These are phyloP conservation scores for Plasmopara viticola DNA, from an alignment of 352 stramenopile species.

Conservation along the genomic window DNA sequence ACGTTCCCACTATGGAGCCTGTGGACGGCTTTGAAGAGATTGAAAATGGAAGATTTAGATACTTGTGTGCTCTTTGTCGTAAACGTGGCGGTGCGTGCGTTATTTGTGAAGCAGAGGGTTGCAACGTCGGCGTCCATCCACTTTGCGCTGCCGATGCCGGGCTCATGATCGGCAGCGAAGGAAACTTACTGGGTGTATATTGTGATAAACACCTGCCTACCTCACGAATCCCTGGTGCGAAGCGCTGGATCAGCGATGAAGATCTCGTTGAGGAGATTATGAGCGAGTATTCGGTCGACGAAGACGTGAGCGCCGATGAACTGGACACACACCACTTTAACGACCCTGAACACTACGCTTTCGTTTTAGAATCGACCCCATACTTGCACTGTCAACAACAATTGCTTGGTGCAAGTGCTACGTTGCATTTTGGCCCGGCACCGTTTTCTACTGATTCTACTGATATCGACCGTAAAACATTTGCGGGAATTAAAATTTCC, in stretches of 20 bases:
- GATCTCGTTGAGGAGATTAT: conserved; percentile 82
- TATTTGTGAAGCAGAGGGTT: conserved; percentile 73
- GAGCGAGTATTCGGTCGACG: conserved; percentile 59
- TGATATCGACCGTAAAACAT: conserved; percentile 25
- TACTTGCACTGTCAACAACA: conserved; percentile 44
- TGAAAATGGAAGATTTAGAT: conserved; percentile 76
- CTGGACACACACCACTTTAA: conserved; percentile 22
- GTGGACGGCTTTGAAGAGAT: conserved; percentile 82
- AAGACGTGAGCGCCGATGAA: conserved; percentile 31
- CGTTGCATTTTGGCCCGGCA: conserved; percentile 23
- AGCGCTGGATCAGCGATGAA: conserved; percentile 80
- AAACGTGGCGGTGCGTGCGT: conserved; percentile 73
- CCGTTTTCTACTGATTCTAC: conserved; percentile 12
- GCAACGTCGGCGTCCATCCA: conserved; percentile 75
- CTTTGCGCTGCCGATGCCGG: conserved; percentile 69
- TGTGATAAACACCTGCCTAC: conserved; percentile 79
- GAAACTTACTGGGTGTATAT: conserved; percentile 64
- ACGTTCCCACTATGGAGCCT: conserved; percentile 76
- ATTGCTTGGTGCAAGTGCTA: conserved; percentile 38
- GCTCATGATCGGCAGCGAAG: conserved; percentile 72
- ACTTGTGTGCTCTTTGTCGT: conserved; percentile 71
- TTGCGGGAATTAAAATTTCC: conserved; percentile 30
- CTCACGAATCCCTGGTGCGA: conserved; percentile 59
- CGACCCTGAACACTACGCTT: conserved; percentile 48
- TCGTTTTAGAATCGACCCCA: conserved; percentile 77